Evolutionary conservation across 345 rosid genomes (phyloP).

Genomic region (rapeseed (Brassica napus)): Da-Ae NC_063442.1:8621501-8622000

Average conservation of each 20-base stretch:
- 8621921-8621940: conserved; percentile 56
- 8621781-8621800: conserved; percentile 63
- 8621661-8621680: conserved; percentile 63
- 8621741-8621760: conserved; percentile 80
- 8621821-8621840: conserved; percentile 85
- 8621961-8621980: conserved; percentile 66
- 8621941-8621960: conserved; percentile 56
- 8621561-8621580: conserved; percentile 37
- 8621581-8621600: conserved; percentile 38
- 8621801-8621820: conserved; percentile 67
- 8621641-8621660: conserved; percentile 59
- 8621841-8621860: conserved; percentile 69
- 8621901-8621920: conserved; percentile 82
- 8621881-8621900: conserved; percentile 67
- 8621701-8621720: conserved; percentile 69
- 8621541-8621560: conserved; percentile 63
- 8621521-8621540: conserved; percentile 79
- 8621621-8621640: conserved; percentile 79
- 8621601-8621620: conserved; percentile 61
- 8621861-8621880: conserved; percentile 79
- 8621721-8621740: conserved; percentile 94
- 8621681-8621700: conserved; percentile 73
- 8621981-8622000: conserved; percentile 88
- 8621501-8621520: conserved; percentile 51
- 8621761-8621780: conserved; percentile 57